A percentile compares a stretch with the other conserved stretches of the same genome.
Evolutionary conservation across 2,329 filamentous ascomycete genomes (phyloP).

Genomic region (Aspergillus ochraceus): DNA sequence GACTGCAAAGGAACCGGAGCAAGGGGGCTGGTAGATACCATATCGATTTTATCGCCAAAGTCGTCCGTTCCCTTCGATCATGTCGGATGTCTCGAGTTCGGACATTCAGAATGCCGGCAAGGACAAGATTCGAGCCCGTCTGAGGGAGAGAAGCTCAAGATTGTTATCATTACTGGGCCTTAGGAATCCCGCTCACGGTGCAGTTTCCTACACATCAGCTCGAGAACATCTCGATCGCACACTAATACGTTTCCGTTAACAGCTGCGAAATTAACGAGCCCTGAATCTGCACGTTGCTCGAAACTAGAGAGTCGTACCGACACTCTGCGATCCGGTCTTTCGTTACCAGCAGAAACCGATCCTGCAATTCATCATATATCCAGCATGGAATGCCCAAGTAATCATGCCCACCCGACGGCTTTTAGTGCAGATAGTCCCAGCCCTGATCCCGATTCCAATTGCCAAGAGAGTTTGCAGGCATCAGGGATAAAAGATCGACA

Average conservation of each 20-base stretch:
- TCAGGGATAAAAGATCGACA: neutral
- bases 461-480: neutral
- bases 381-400: neutral
- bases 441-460: neutral
- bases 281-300: neutral
- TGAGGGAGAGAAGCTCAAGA: conserved; percentile 39
- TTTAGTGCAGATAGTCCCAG: neutral
- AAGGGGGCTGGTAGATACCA: conserved; percentile 1
- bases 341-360: neutral
- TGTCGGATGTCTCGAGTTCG: conserved; percentile 28
- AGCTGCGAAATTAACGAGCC: neutral
- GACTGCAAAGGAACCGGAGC: neutral
- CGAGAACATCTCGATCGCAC: neutral
- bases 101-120: conserved; percentile 18
- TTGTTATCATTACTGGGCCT: conserved; percentile 38
- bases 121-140: conserved; percentile 29
- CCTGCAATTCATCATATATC: neutral
- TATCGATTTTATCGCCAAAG: neutral
- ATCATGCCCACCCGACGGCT: neutral
- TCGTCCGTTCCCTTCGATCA: conserved; percentile 12
- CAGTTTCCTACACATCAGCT: neutral
- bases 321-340: conserved; percentile 1
- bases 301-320: neutral
- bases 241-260: neutral
- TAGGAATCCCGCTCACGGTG: conserved; percentile 28